A percentile compares a stretch with the other conserved stretches of the same genome.
Conservation (phyloP, 129 eudicot genomes). For the Flaveria sonorensis region DNA sequence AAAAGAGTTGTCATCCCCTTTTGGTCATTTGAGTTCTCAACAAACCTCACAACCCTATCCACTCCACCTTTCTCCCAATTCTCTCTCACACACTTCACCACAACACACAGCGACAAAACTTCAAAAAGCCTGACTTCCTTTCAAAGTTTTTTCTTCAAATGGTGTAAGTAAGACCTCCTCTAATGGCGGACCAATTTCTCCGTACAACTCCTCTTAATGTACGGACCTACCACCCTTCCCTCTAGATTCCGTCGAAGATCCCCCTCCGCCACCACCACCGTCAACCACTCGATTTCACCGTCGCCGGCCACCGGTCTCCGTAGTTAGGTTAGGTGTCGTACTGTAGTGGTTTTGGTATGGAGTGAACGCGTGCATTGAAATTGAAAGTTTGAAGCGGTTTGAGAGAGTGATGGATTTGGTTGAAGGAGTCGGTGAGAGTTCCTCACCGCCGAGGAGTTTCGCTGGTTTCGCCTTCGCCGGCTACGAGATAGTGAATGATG, state of each 20-base stretch:
- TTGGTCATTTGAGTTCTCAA: conserved; percentile 23
- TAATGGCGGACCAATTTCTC: conserved; percentile 52
- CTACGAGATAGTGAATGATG: conserved; percentile 62
- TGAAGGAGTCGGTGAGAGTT: conserved; percentile 91
- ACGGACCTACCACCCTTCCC: conserved; percentile 25
- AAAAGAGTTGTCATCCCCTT: background rate
- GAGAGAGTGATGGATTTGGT: conserved; percentile 63
- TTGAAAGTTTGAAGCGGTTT: background rate
- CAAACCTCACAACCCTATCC: conserved; percentile 40
- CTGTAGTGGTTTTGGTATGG: background rate
- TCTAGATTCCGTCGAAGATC: conserved; percentile 51
- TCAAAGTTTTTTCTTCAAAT: conserved; percentile 35
- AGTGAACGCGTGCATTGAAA: conserved; percentile 13
- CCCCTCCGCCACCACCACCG: conserved; percentile 30
- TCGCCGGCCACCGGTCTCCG: conserved; percentile 22
- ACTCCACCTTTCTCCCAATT: conserved; percentile 10
- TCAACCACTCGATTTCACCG: background rate
- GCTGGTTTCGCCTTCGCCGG: conserved; percentile 43
- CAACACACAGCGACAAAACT: conserved; percentile 30
- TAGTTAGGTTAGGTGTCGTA: conserved; percentile 20
- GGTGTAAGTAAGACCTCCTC: conserved; percentile 1
- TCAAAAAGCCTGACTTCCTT: conserved; percentile 23
- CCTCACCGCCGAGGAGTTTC: conserved; percentile 73
- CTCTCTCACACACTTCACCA: conserved; percentile 37
- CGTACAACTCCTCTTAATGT: conserved; percentile 18